These are phyloP conservation scores for Edaphochlamys debaryana DNA, from an alignment of 139 green algal genomes.

Conservation along the genomic window DNA sequence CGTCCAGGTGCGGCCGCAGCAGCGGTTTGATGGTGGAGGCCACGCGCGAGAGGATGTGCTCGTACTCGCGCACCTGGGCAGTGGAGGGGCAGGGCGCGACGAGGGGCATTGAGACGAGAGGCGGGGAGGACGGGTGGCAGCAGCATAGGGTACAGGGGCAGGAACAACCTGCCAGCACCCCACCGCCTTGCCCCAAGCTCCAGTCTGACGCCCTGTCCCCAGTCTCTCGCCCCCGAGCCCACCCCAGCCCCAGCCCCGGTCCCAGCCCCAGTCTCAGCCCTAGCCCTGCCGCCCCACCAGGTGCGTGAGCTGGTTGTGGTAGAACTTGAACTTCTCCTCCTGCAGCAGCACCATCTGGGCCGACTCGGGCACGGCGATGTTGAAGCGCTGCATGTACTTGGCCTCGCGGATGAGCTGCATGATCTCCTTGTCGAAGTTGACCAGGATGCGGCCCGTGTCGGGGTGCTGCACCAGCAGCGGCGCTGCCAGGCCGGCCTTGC, in stretches of 20 bases:
- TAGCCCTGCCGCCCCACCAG: conserved; percentile 54
- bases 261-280: too few species aligned
- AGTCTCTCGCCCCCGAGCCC: too few species aligned
- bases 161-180: too few species aligned
- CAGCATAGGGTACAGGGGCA: too few species aligned
- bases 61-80: conserved; percentile 69
- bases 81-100: neutral
- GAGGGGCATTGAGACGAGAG: too few species aligned
- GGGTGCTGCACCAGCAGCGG: conserved; percentile 90
- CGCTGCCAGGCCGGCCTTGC: conserved; percentile 81
- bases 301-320: conserved; percentile 86
- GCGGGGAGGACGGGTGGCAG: too few species aligned
- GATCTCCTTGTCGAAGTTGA: conserved; percentile 94
- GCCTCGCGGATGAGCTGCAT: conserved; percentile 91
- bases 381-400: conserved; percentile 89
- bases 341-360: conserved; percentile 88
- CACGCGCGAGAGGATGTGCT: conserved; percentile 68
- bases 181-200: too few species aligned
- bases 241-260: too few species aligned
- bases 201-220: too few species aligned
- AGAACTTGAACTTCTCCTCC: conserved; percentile 81
- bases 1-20: conserved; percentile 86
- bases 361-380: conserved; percentile 82
- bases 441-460: conserved; percentile 72
- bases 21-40: conserved; percentile 77